Base-by-base conservation (phyloP, 2,329 filamentous ascomycete species). In the Epichloe aotearoae region DNA sequence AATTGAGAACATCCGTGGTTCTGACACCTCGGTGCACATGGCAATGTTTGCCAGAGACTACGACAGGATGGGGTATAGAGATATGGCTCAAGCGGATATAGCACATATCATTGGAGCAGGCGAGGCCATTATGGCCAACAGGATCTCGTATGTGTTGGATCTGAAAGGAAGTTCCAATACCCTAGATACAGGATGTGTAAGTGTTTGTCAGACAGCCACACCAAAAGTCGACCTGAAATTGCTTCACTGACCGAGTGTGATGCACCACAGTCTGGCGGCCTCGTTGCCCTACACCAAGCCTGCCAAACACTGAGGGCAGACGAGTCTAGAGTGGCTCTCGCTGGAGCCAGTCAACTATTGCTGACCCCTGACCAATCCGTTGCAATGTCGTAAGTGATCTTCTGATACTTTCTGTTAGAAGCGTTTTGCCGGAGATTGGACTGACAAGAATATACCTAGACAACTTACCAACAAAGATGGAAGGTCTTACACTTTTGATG, bases 231-330 rank as follows among this genome's bases (percentile, higher is more conserved):
- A 30, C 26, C 26, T 4, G 8, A 11, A 30, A 30, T 30, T 30
- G 26, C 26, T 30, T 30, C 10, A 30, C 26, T 30, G 26, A 30
- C 8, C 26, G 10, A 10, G 3, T 30, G 26, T 10, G 26, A 30
- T 10, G 26, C 26, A 30, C 26, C 26, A 30, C 26, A 30, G 26
- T 30, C 26, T 30, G 26, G 26, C 8, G 26, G 26, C 26, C 26
- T 76, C 2, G 65, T 72, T 2, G 72, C 71, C 0, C 59, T 76
- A 0, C 70, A 77, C 52, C 62, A 71, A 11, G 42, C 73, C 69
- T 36, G 54, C 44, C 15, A 55, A 36, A 42, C 37, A 5, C 42
- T 57, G n/a, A 39, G 52, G 17, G 15, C 19, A 4, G 66, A 69
- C 4, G 67, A 49, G 40, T 47, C 48, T 15, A 44, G 39, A 71